Percentiles rank a stretch among this genome's conserved stretches.
These are phyloP conservation scores for Septoria linicola DNA, from an alignment of 2,329 filamentous ascomycete genomes.

Conservation along the genomic window DNA sequence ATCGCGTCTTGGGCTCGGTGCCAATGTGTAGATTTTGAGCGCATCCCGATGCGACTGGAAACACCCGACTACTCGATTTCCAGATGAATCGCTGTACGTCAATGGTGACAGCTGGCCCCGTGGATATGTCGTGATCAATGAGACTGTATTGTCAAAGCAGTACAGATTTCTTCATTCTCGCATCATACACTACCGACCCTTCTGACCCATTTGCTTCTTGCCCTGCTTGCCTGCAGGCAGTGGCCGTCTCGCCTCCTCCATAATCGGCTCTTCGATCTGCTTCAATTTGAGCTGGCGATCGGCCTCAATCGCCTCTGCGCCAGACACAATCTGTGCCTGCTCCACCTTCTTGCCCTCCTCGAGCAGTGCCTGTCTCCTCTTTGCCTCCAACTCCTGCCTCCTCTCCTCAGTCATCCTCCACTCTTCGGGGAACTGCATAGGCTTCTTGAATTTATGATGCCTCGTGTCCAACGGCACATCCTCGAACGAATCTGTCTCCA, in stretches of 20 bases:
- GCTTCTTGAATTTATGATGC: constrained; percentile 70
- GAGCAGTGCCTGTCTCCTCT: constrained; percentile 53
- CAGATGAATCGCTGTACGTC: too few species aligned
- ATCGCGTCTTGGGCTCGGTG: too few species aligned
- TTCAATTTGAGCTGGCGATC: constrained; percentile 29
- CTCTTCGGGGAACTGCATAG: constrained; percentile 71
- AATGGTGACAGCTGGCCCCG: too few species aligned
- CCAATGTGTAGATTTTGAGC: too few species aligned
- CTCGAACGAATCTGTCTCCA: constrained; percentile 72
- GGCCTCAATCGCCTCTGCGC: constrained; percentile 31
- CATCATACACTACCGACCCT: constrained; percentile 2
- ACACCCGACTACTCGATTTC: too few species aligned
- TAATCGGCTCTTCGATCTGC: constrained; percentile 33
- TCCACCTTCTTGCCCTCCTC: constrained; percentile 57
- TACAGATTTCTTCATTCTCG: not conserved
- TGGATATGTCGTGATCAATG: not conserved
- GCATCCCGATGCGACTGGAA: too few species aligned
- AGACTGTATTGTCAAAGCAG: not conserved
- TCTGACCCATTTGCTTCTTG: constrained; percentile 34
- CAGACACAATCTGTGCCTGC: constrained; percentile 45
- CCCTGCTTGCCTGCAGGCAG: constrained; percentile 35
- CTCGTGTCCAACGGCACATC: constrained; percentile 88
- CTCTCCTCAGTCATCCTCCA: constrained; percentile 78
- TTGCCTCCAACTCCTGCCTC: constrained; percentile 61
- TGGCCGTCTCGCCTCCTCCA: constrained; percentile 34